Evolutionary conservation across 1,284 basidiomycete genomes (phyloP).

Genomic region (Trichosporon sp.): DNA sequence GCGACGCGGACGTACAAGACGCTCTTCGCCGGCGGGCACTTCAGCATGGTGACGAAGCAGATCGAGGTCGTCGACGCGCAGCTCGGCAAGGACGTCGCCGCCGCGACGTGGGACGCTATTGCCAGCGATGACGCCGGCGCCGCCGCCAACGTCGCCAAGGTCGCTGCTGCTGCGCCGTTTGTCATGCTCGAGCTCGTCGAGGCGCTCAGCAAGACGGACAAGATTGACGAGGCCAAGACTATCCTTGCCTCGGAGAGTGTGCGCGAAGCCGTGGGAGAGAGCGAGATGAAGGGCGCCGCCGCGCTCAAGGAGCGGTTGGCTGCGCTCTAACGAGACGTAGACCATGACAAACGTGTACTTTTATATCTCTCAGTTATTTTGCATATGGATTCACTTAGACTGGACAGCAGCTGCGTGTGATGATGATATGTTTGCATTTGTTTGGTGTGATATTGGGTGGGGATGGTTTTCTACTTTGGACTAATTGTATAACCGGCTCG

Average conservation of each 20-base stretch:
- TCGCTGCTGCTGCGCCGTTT: constrained; percentile 74
- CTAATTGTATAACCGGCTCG: not conserved
- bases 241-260: constrained; percentile 63
- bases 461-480: not conserved
- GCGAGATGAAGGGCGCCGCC: constrained; percentile 52
- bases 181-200: constrained; percentile 75
- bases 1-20: constrained; percentile 79
- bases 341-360: not conserved
- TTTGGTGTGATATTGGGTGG: not conserved
- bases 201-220: constrained; percentile 61
- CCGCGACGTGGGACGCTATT: constrained; percentile 63
- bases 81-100: constrained; percentile 67
- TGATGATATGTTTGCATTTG: not conserved
- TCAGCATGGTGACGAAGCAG: constrained; percentile 64
- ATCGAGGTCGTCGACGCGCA: constrained; percentile 61
- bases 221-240: constrained; percentile 60
- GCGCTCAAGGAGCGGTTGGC: constrained; percentile 50
- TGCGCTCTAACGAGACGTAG: constrained; percentile 32
- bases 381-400: constrained; percentile 17
- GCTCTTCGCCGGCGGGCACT: constrained; percentile 85
- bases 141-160: constrained; percentile 58
- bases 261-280: constrained; percentile 47
- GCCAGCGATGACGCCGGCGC: constrained; percentile 55
- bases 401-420: not conserved
- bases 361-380: constrained; percentile 4